Percentiles rank a stretch among this genome's conserved stretches.
Evolutionary conservation across 2,329 filamentous ascomycete genomes (phyloP).

Genomic region (Aspergillus oerlinghausenensis): DNA sequence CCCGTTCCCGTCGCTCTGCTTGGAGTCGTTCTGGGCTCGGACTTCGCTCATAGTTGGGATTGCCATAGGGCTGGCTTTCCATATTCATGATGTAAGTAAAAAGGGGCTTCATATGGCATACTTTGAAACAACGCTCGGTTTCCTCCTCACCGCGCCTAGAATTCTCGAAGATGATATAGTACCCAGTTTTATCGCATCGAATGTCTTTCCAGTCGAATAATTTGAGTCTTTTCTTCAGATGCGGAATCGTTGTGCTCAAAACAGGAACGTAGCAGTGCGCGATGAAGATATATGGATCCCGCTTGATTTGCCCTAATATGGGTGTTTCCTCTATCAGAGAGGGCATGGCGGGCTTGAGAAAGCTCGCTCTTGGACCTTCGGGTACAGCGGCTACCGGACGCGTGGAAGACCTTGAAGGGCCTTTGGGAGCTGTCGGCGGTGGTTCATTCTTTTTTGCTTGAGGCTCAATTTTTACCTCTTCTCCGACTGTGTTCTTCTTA

Average conservation of each 20-base stretch:
- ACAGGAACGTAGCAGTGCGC: constrained; percentile 83
- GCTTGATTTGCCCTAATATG: constrained; percentile 65
- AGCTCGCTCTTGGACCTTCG: constrained; percentile 36
- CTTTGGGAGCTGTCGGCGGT: constrained; percentile 81
- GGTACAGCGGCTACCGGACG: constrained; percentile 31
- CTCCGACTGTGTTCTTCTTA: constrained; percentile 21
- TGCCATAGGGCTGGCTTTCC: constrained; percentile 70
- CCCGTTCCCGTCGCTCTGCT: constrained; percentile 53
- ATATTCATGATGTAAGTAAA: constrained; percentile 94
- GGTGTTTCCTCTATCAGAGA: constrained; percentile 61
- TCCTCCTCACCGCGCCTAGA: constrained; percentile 72
- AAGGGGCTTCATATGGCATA: constrained; percentile 74
- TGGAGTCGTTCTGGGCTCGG: constrained; percentile 42
- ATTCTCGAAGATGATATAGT: constrained; percentile 87
- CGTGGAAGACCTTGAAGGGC: constrained; percentile 58
- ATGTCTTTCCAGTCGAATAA: constrained; percentile 77
- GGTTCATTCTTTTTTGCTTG: constrained; percentile 54
- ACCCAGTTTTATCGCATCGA: constrained; percentile 77
- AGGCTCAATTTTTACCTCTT: constrained; percentile 33
- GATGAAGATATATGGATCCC: constrained; percentile 86
- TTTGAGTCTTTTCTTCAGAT: constrained; percentile 86
- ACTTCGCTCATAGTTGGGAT: constrained; percentile 56
- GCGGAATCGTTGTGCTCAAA: constrained; percentile 75
- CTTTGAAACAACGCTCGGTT: constrained; percentile 71
- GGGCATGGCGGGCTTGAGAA: constrained; percentile 33